Evolutionary conservation across 257 asterid species (phyloP).

Genomic region (Leonotis leonurus): DNA sequence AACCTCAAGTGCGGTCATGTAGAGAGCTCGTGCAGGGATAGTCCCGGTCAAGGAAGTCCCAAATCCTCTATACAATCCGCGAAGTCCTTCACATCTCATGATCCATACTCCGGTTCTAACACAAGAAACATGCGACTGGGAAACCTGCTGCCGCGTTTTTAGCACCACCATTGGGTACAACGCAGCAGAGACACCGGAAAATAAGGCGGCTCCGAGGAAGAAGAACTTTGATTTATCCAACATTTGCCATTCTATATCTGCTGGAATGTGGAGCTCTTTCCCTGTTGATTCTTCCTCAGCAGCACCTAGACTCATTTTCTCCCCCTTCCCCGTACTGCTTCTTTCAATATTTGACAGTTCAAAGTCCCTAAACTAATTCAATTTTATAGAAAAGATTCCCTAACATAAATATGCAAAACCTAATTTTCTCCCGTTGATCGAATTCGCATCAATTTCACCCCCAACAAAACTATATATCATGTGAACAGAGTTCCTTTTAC

Average conservation of each 20-base stretch:
- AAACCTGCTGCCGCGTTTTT: constrained; percentile 71
- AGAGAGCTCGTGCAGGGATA: constrained; percentile 73
- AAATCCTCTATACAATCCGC: constrained; percentile 68
- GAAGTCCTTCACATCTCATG: constrained; percentile 46
- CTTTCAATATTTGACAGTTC: no score
- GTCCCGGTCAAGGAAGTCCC: constrained; percentile 74
- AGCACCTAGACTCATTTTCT: constrained; percentile 40
- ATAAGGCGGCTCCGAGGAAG: constrained; percentile 69
- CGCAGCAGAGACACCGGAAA: constrained; percentile 63
- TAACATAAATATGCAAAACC: background rate
- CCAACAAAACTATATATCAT: no score
- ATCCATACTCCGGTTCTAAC: constrained; percentile 43
- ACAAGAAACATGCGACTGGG: constrained; percentile 45
- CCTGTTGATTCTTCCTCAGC: constrained; percentile 44
- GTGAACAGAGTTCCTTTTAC: background rate
- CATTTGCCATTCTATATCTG: constrained; percentile 72
- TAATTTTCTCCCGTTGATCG: background rate
- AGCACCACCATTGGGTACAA: constrained; percentile 64
- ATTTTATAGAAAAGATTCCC: background rate
- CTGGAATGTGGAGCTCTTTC: constrained; percentile 47
- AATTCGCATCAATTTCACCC: background rate
- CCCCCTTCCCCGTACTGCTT: constrained; percentile 14
- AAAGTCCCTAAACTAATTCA: constrained; percentile 6
- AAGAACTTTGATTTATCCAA: constrained; percentile 66
- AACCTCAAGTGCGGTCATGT: constrained; percentile 67